Evolutionary conservation across 2,329 filamentous ascomycete genomes (phyloP).

Genomic region (Sporothrix pallida): DNA sequence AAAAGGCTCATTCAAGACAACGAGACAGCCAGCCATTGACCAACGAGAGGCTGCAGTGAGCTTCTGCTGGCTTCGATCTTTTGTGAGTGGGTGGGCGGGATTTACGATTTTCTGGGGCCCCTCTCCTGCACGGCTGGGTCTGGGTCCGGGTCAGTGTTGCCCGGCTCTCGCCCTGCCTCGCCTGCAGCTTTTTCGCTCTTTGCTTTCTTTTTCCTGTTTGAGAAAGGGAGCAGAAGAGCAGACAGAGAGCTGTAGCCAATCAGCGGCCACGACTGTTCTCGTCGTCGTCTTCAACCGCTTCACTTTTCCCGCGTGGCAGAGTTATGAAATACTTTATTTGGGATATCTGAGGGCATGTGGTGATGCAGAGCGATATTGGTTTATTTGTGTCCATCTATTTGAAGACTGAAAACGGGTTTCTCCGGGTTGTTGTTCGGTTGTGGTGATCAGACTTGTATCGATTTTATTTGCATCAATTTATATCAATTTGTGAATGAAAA

Average conservation of each 20-base stretch:
- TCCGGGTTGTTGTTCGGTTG: background rate
- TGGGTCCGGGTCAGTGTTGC: background rate
- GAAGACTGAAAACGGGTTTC: background rate
- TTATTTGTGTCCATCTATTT: background rate
- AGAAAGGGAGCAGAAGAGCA: background rate
- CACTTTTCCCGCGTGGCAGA: background rate
- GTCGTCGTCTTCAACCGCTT: background rate
- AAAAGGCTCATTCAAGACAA: background rate
- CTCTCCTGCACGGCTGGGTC: slow-evolving; percentile 10
- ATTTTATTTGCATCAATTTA: no score
- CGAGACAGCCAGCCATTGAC: slow-evolving; percentile 4
- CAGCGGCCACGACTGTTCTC: background rate
- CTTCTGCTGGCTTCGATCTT: slow-evolving; percentile 17
- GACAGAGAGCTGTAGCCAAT: background rate
- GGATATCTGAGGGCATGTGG: background rate
- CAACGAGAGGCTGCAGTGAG: slow-evolving; percentile 12
- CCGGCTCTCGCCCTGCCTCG: background rate
- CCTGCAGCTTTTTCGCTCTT: no score
- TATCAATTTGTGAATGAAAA: no score
- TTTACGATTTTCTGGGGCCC: background rate
- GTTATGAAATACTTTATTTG: background rate
- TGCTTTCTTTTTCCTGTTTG: slow-evolving; percentile 17
- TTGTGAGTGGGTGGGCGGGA: background rate
- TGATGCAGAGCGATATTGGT: background rate
- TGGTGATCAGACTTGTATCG: background rate